Percentiles rank a stretch among this genome's conserved stretches.
Conservation (phyloP, 2,329 filamentous ascomycete species). For the Sphaerulina musiva region DNA sequence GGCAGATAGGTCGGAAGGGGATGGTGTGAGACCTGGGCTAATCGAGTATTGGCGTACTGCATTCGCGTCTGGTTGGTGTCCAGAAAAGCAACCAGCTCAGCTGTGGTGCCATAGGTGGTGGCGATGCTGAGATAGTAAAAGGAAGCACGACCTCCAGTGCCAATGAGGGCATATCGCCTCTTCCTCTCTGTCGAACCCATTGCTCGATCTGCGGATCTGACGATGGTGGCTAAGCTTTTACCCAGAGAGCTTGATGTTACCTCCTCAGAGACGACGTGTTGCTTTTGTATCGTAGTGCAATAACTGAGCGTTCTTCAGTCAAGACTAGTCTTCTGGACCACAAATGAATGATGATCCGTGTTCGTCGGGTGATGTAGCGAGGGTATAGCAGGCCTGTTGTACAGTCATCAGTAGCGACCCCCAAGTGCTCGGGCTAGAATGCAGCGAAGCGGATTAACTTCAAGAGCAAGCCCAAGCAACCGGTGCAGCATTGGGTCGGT, state of each 20-base stretch:
- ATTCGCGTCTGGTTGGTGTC: constrained; percentile 57
- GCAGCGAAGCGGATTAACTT: not conserved
- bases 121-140: constrained; percentile 57
- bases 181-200: not conserved
- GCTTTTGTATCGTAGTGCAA: not conserved
- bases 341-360: not conserved
- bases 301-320: not conserved
- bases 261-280: not conserved
- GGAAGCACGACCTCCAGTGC: constrained; percentile 53
- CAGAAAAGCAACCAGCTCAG: constrained; percentile 51
- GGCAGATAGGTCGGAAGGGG: constrained; percentile 51
- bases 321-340: not conserved
- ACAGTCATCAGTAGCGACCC: not conserved
- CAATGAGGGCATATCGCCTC: constrained; percentile 48
- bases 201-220: no score
- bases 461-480: not conserved
- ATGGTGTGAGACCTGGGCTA: constrained; percentile 43
- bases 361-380: not conserved
- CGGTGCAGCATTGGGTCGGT: not conserved
- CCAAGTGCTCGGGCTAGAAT: not conserved
- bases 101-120: constrained; percentile 46
- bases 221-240: no score
- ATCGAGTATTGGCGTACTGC: constrained; percentile 49
- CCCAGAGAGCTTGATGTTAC: not conserved
- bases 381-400: not conserved